These are phyloP conservation scores for Mariannaea elegans DNA, from an alignment of 2,329 filamentous ascomycete species.

Conservation along the genomic window DNA sequence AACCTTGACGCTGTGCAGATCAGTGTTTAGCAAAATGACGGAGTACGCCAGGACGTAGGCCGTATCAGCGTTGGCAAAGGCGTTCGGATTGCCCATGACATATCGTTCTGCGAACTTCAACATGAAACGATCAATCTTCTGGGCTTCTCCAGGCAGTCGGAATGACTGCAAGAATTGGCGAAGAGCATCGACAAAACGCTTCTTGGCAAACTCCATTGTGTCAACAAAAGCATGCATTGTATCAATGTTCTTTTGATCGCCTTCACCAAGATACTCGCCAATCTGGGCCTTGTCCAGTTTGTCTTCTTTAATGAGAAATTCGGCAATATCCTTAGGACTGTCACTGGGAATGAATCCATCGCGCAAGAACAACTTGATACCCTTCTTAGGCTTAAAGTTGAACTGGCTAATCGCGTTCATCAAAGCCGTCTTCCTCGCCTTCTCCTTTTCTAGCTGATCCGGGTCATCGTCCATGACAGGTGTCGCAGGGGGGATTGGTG, in stretches of 20 bases:
- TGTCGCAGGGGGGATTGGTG: constrained; percentile 68
- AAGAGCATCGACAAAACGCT: constrained; percentile 90
- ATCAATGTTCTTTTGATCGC: constrained; percentile 90
- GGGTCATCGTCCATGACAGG: constrained; percentile 87
- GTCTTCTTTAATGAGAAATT: constrained; percentile 83
- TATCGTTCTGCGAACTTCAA: constrained; percentile 98
- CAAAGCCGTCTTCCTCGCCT: constrained; percentile 91
- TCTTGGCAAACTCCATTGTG: constrained; percentile 90
- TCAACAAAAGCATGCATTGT: constrained; percentile 99
- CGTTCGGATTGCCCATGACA: constrained; percentile 92
- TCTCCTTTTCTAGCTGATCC: constrained; percentile 91
- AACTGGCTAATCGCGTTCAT: constrained; percentile 90
- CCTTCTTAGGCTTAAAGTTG: constrained; percentile 97
- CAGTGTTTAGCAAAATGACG: constrained; percentile 95
- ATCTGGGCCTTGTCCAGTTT: constrained; percentile 90
- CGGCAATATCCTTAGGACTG: constrained; percentile 81
- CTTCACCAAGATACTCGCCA: constrained; percentile 94
- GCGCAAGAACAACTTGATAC: constrained; percentile 82
- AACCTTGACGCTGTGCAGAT: constrained; percentile 91
- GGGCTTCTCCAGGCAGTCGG: constrained; percentile 91
- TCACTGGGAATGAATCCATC: constrained; percentile 89
- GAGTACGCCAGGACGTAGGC: constrained; percentile 97
- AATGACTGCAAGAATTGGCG: constrained; percentile 94
- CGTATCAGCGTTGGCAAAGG: constrained; percentile 97
- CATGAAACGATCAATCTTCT: constrained; percentile 99